phyloP scores from a whole-genome alignment of 2,329 filamentous ascomycete genomes.

The Phoma sp. region DNA sequence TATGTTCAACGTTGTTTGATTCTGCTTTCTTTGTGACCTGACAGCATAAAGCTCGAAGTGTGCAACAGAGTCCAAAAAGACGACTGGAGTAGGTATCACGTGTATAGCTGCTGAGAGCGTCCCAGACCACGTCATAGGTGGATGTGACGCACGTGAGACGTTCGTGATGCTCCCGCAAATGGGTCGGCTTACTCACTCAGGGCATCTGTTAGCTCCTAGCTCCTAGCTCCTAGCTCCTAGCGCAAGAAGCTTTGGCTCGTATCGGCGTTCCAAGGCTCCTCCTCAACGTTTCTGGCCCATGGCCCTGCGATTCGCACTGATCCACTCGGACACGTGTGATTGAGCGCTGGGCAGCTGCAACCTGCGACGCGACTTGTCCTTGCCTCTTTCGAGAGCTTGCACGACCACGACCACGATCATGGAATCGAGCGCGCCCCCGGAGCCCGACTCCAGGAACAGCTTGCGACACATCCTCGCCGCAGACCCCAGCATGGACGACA shows the following conservation, averaged over 20 bases:
- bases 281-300: constrained; percentile 14
- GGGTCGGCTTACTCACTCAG: constrained; percentile 9
- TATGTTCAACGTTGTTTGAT: constrained; percentile 19
- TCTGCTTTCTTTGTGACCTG: neutral
- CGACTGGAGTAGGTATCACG: too few relatives aligned
- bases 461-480: constrained; percentile 48
- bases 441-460: constrained; percentile 49
- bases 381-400: constrained; percentile 25
- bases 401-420: constrained; percentile 22
- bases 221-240: neutral
- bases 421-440: constrained; percentile 34
- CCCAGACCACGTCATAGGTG: constrained; percentile 6
- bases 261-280: constrained; percentile 13
- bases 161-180: constrained; percentile 17
- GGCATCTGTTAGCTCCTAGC: neutral
- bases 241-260: constrained; percentile 20
- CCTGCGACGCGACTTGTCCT: constrained; percentile 20
- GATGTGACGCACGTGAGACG: neutral
- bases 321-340: constrained; percentile 15
- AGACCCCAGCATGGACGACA: constrained; percentile 46
- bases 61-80: too few relatives aligned
- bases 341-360: constrained; percentile 14
- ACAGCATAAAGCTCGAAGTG: too few relatives aligned
- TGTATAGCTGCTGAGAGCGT: too few relatives aligned
- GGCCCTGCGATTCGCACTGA: constrained; percentile 12